phyloP scores from a whole-genome alignment of 805 yeast genomes.

The Candida montana region DNA sequence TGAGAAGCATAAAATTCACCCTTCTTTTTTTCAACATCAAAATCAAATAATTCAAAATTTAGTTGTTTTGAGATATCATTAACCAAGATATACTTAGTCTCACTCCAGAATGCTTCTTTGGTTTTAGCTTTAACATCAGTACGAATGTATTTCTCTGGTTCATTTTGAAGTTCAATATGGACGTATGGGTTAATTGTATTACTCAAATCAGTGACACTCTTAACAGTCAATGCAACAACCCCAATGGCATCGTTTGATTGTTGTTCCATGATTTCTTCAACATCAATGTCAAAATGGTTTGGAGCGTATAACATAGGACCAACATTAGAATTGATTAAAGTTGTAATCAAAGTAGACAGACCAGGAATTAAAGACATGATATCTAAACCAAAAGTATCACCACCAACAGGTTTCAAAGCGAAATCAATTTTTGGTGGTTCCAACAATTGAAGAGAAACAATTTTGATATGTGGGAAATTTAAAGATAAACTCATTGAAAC shows the following conservation, averaged over 20 bases:
- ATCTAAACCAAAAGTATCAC: slow-evolving; percentile 82
- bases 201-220: slow-evolving; percentile 46
- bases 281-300: slow-evolving; percentile 69
- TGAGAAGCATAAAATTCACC: slow-evolving; percentile 47
- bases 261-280: slow-evolving; percentile 62
- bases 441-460: slow-evolving; percentile 64
- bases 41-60: slow-evolving; percentile 48
- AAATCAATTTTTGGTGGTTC: slow-evolving; percentile 79
- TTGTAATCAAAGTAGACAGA: slow-evolving; percentile 63
- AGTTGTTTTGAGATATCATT: slow-evolving; percentile 53
- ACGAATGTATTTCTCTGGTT: slow-evolving; percentile 36
- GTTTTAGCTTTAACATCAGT: slow-evolving; percentile 56
- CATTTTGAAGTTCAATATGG: slow-evolving; percentile 38
- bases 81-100: slow-evolving; percentile 55
- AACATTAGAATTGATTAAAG: slow-evolving; percentile 60
- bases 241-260: slow-evolving; percentile 66
- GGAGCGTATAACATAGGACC: slow-evolving; percentile 83
- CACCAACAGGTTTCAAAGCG: slow-evolving; percentile 81
- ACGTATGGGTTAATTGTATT: slow-evolving; percentile 57
- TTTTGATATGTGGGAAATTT: slow-evolving; percentile 72
- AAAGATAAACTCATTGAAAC: slow-evolving; percentile 56
- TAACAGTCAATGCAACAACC: slow-evolving; percentile 57
- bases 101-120: slow-evolving; percentile 61
- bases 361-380: slow-evolving; percentile 84
- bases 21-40: slow-evolving; percentile 45